Conservation (phyloP, 2,329 filamentous ascomycete species). For the Epichloe festucae region DNA sequence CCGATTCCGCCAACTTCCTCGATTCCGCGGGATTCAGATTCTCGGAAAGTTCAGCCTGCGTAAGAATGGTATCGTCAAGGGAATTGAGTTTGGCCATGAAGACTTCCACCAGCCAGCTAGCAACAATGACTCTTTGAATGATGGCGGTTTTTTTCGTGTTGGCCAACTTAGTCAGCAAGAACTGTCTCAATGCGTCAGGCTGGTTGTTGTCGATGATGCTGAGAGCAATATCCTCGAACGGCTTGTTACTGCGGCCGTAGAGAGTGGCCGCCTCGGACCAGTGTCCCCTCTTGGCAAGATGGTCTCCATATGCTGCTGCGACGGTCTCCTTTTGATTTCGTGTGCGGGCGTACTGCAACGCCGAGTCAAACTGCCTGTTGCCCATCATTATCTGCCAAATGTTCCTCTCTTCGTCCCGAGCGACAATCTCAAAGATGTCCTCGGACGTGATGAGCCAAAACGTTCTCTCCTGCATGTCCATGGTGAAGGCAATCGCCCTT, state of each 20-base stretch:
- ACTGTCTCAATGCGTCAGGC: constrained; percentile 80
- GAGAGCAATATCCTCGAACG: constrained; percentile 90
- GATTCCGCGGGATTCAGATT: constrained; percentile 58
- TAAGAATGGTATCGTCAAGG: constrained; percentile 86
- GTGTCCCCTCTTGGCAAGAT: constrained; percentile 67
- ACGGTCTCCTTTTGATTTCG: constrained; percentile 72
- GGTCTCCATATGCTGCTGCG: constrained; percentile 82
- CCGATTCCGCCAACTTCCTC: constrained; percentile 53
- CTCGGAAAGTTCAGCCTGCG: constrained; percentile 69
- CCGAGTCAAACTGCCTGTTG: constrained; percentile 76
- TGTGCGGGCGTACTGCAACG: constrained; percentile 72
- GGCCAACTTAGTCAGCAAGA: constrained; percentile 71
- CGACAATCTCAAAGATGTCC: constrained; percentile 88
- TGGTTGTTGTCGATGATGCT: constrained; percentile 83
- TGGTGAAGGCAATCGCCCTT: constrained; percentile 67
- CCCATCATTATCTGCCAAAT: constrained; percentile 91
- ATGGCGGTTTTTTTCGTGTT: constrained; percentile 63
- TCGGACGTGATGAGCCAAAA: constrained; percentile 90
- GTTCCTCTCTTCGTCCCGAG: constrained; percentile 79
- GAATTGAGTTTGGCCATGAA: constrained; percentile 97
- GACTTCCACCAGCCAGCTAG: constrained; percentile 87
- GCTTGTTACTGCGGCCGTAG: constrained; percentile 91
- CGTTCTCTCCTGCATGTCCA: constrained; percentile 88
- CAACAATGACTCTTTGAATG: constrained; percentile 94
- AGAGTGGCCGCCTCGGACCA: constrained; percentile 78